Conservation (phyloP, 2,329 filamentous ascomycete species). For the Trichoderma endophyticum region DNA sequence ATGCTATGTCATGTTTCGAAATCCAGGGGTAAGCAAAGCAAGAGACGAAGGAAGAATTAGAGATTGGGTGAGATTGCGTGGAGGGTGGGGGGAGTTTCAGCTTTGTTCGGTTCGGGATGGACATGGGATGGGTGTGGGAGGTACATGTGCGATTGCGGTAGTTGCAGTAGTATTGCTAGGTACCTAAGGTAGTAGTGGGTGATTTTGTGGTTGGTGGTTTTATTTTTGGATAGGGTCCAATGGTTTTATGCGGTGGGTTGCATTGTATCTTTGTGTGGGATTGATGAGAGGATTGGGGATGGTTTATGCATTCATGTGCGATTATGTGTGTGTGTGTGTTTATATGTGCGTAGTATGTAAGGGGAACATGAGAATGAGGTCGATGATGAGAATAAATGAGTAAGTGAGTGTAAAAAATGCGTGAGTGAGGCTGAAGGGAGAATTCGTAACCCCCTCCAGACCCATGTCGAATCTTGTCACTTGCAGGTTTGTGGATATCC, state of each 20-base stretch:
- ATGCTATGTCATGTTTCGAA: conserved; percentile 6
- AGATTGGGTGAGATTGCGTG: conserved; percentile 12
- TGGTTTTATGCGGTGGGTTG: not conserved
- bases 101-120: not conserved
- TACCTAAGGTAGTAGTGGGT: too few species aligned
- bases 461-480: not conserved
- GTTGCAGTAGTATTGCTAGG: not conserved
- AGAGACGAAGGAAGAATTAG: not conserved
- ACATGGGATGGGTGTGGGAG: not conserved
- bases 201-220: not conserved
- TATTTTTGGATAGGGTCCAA: not conserved
- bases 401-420: not conserved
- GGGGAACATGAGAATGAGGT: not conserved
- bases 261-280: not conserved
- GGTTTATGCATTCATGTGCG: not conserved
- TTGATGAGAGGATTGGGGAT: not conserved
- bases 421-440: not conserved
- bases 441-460: not conserved
- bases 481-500: not conserved
- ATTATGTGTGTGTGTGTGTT: not conserved
- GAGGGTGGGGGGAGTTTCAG: conserved; percentile 2
- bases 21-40: not conserved
- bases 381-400: not conserved
- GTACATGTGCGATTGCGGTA: not conserved
- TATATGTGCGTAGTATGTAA: not conserved